phyloP scores from a whole-genome alignment of 257 asterid species.

The Leptodermis oblonga region DNA sequence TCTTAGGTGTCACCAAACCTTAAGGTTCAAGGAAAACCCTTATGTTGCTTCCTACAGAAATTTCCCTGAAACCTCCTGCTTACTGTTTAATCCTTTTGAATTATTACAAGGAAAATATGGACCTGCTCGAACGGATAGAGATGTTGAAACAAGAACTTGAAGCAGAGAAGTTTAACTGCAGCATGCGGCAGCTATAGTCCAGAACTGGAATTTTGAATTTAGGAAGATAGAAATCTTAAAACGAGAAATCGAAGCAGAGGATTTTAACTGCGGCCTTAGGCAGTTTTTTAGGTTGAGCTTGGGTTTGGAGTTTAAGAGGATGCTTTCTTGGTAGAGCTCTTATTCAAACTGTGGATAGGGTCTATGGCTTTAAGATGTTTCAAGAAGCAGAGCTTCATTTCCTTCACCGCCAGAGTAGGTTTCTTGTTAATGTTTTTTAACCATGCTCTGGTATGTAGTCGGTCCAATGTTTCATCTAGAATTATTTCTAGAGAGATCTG shows the following conservation, averaged over 20 bases:
- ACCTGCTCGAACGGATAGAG: slow-evolving; percentile 69
- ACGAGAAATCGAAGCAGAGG: slow-evolving; percentile 76
- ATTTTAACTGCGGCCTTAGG: slow-evolving; percentile 52
- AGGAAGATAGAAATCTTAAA: slow-evolving; percentile 46
- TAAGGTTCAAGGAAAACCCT: not conserved
- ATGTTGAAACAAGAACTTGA: slow-evolving; percentile 83
- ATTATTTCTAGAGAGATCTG: not conserved
- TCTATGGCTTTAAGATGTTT: not conserved
- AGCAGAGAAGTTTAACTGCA: slow-evolving; percentile 65
- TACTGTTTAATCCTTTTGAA: not conserved
- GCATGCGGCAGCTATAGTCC: slow-evolving; percentile 32
- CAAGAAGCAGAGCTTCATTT: not conserved
- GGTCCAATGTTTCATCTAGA: not conserved
- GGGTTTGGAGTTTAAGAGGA: slow-evolving; percentile 8
- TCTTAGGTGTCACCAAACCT: not conserved
- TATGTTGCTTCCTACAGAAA: not conserved
- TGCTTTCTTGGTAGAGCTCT: not conserved
- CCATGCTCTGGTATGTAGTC: not conserved
- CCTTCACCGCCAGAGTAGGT: not conserved
- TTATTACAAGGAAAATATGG: slow-evolving; percentile 62
- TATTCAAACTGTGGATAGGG: not conserved
- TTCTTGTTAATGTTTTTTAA: not conserved
- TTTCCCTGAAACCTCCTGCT: not conserved
- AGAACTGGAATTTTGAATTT: slow-evolving; percentile 2
- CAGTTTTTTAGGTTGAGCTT: slow-evolving; percentile 20